Evolutionary conservation across 371 early-diverging fungal species (phyloP), one percentile per base, ranked within the genome.

Genomic region (Nematocida ausubeli): DNA sequence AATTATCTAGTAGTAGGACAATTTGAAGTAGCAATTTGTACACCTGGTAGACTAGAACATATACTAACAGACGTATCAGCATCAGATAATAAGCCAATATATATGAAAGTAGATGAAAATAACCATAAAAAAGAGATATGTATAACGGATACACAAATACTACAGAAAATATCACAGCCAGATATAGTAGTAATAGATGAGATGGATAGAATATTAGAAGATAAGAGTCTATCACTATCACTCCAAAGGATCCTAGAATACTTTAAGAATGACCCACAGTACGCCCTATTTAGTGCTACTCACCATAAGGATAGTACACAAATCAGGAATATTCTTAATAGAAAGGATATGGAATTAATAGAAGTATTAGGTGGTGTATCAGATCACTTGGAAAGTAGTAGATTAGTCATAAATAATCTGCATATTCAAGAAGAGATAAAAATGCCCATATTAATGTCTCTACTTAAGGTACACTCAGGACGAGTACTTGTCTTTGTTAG

Each of bases 401-500:
- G 78, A 47, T 57, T 75, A 2, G 26, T 26, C 14, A 66, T 75
- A 30, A 75, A 75, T 30, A 66, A 63, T 39, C 50, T 75, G 5
- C 37, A 37, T 34, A 40, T 75, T 26, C 78, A 75, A 35, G 78
- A 75, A 67, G 78, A 67, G 14, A 54, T 66, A 14, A 98, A 98
- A 84, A 92, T 96, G 1, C 93, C 94, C 82, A 94, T 90, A 82
- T 87, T 94, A 54, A 94, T 95, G 86, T 94, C 95, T 0, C 87
- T 98, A 24, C 94, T 96, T 80, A 93, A 93, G 9, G 95, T 86
- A 90, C 89, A 95, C 24, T 92, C 92, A 88, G 94, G 95, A 85
- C 95, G 96, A 88, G 93, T 95, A 56, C 94, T 96, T 78, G 94
- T 98, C 82, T 98, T 96, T 86, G 95, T 95, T 86, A 96, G 95